Conservation (phyloP, 164 flowering plant species). For the Vitis amurensis region DNA sequence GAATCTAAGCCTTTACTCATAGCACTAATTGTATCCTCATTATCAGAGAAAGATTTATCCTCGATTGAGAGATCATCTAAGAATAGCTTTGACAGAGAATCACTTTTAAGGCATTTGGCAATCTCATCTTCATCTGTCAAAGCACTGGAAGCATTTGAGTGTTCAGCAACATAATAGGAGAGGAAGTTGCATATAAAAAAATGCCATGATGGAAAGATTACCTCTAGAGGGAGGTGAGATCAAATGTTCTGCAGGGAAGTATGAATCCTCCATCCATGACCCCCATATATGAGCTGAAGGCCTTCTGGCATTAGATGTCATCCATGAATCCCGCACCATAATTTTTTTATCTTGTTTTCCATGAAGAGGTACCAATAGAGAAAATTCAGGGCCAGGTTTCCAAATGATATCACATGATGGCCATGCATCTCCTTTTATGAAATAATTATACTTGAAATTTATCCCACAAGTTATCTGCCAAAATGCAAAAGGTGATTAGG, state of each 20-base stretch:
- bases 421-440: conserved; percentile 47
- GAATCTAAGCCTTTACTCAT: conserved; percentile 14
- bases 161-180: conserved; percentile 63
- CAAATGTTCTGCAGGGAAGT: conserved; percentile 15
- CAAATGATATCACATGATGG: conserved; percentile 52
- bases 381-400: conserved; percentile 70
- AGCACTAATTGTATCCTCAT: conserved; percentile 13
- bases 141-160: conserved; percentile 88
- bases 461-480: conserved; percentile 56
- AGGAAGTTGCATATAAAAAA: not conserved
- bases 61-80: conserved; percentile 18
- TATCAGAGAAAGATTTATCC: conserved; percentile 16
- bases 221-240: conserved; percentile 36
- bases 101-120: conserved; percentile 23
- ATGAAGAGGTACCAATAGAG: conserved; percentile 46
- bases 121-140: conserved; percentile 66
- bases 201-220: conserved; percentile 25
- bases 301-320: conserved; percentile 27
- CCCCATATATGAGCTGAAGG: conserved; percentile 41
- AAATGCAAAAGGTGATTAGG: not conserved
- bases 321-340: conserved; percentile 64
- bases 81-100: conserved; percentile 20
- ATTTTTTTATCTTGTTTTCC: conserved; percentile 31
- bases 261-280: conserved; percentile 59
- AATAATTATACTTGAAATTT: conserved; percentile 64